Percentiles rank a stretch among this genome's conserved stretches.
Evolutionary conservation across 2,329 filamentous ascomycete genomes (phyloP).

Genomic region (Aureobasidium vineae): DNA sequence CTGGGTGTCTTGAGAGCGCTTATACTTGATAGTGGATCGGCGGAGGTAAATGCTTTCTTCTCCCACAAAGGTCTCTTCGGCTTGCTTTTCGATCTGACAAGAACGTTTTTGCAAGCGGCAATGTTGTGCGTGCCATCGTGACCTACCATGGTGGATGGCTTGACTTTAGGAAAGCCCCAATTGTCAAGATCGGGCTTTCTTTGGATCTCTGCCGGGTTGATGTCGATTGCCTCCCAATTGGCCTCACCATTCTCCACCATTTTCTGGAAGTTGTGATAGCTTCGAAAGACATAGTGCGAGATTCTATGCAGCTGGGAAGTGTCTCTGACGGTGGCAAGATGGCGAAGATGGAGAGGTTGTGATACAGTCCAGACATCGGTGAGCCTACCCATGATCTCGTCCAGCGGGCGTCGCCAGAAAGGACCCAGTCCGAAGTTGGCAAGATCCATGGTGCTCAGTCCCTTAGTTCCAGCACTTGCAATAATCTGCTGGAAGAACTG

Average conservation of each 20-base stretch:
- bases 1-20: neutral
- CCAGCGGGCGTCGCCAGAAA: slow-evolving; percentile 56
- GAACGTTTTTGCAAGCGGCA: slow-evolving; percentile 38
- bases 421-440: slow-evolving; percentile 43
- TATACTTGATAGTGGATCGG: neutral
- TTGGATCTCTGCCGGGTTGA: slow-evolving; percentile 29
- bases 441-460: slow-evolving; percentile 51
- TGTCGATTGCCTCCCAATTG: slow-evolving; percentile 51
- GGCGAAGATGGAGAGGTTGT: slow-evolving; percentile 58
- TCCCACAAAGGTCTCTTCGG: slow-evolving; percentile 8
- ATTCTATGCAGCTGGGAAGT: slow-evolving; percentile 49
- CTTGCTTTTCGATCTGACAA: slow-evolving; percentile 12
- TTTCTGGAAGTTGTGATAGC: slow-evolving; percentile 52
- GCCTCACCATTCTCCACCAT: slow-evolving; percentile 52
- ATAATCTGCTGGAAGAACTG: slow-evolving; percentile 56
- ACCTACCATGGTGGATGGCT: slow-evolving; percentile 39
- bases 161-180: slow-evolving; percentile 49
- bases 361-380: slow-evolving; percentile 57
- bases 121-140: slow-evolving; percentile 47
- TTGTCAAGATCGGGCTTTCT: slow-evolving; percentile 42
- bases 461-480: slow-evolving; percentile 47
- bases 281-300: slow-evolving; percentile 56
- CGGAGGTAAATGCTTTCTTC: neutral
- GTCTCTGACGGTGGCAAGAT: slow-evolving; percentile 57
- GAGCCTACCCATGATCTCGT: slow-evolving; percentile 53